Evolutionary conservation across 2,329 filamentous ascomycete species (phyloP).

Genomic region (Thermoascus crustaceus): DNA sequence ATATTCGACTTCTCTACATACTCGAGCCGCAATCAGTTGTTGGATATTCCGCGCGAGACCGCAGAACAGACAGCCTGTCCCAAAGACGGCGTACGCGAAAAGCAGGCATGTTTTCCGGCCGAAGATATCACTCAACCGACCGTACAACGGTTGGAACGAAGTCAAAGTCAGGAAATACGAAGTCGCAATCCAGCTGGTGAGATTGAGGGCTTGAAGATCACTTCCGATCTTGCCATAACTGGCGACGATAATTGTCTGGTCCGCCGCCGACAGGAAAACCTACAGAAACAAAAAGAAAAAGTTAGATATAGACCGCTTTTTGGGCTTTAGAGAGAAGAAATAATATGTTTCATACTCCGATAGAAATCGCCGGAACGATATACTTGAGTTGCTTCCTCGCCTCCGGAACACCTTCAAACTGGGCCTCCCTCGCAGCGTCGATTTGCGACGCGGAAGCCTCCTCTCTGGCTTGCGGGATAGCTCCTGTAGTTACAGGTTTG

Average conservation of each 20-base stretch:
- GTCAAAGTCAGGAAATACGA: slow-evolving; percentile 65
- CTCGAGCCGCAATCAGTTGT: slow-evolving; percentile 57
- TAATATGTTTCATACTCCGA: slow-evolving; percentile 45
- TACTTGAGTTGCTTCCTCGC: slow-evolving; percentile 45
- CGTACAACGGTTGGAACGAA: slow-evolving; percentile 66
- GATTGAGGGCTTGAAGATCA: slow-evolving; percentile 65
- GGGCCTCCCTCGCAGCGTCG: slow-evolving; percentile 20
- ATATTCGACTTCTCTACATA: slow-evolving; percentile 29
- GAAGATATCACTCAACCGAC: slow-evolving; percentile 63
- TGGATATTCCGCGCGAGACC: slow-evolving; percentile 56
- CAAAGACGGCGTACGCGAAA: slow-evolving; percentile 57
- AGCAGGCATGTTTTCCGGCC: slow-evolving; percentile 59
- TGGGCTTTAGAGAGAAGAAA: slow-evolving; percentile 4
- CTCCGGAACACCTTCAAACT: slow-evolving; percentile 41
- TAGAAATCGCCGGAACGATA: slow-evolving; percentile 53
- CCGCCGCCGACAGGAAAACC: slow-evolving; percentile 64
- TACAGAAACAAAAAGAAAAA: slow-evolving; percentile 27
- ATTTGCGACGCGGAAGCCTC: slow-evolving; percentile 11
- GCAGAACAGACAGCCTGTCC: slow-evolving; percentile 54
- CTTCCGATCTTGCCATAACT: slow-evolving; percentile 71
- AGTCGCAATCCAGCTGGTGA: slow-evolving; percentile 67
- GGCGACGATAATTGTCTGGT: slow-evolving; percentile 70
- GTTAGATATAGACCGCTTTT: too few relatives aligned
- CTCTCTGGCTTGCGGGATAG: slow-evolving; percentile 12
- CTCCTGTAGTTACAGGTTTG: slow-evolving; percentile 15